These are phyloP conservation scores for Leishmania arabica DNA, from an alignment of 208 protist species.

Conservation along the genomic window DNA sequence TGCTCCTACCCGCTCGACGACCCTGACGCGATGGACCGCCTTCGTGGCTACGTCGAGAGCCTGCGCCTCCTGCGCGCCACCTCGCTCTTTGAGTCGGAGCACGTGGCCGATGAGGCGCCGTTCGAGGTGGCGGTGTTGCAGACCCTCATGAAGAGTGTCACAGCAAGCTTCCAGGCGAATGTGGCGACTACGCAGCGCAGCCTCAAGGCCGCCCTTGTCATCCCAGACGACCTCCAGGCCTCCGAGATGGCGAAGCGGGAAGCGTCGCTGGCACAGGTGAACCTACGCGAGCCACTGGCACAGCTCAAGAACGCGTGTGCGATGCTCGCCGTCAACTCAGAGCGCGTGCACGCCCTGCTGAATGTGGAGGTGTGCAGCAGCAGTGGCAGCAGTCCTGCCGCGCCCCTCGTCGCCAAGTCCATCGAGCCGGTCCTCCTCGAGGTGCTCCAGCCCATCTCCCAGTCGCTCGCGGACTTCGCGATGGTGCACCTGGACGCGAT, in stretches of 20 bases:
- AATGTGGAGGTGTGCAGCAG: slow-evolving; percentile 9
- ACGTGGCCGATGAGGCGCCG: slow-evolving; percentile 26
- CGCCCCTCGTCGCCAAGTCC: slow-evolving; percentile 54
- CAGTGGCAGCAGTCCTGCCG: slow-evolving; percentile 18
- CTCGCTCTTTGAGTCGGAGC: slow-evolving; percentile 46
- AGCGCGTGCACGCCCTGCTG: slow-evolving; percentile 41
- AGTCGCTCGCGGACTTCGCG: slow-evolving; percentile 45
- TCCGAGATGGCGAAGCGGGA: slow-evolving; percentile 37
- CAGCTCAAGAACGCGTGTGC: slow-evolving; percentile 84
- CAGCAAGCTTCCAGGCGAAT: slow-evolving; percentile 48
- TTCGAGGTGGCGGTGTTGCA: slow-evolving; percentile 68
- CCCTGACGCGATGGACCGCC: slow-evolving; percentile 77
- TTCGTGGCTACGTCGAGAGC: slow-evolving; percentile 70
- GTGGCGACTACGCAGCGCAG: slow-evolving; percentile 55
- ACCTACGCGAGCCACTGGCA: slow-evolving; percentile 69
- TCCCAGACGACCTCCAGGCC: slow-evolving; percentile 42
- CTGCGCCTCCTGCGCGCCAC: slow-evolving; percentile 83
- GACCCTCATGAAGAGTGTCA: slow-evolving; percentile 69
- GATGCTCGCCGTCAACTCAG: slow-evolving; percentile 58
- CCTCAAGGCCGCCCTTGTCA: slow-evolving; percentile 45
- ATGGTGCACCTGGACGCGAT: slow-evolving; percentile 43
- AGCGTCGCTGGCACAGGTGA: slow-evolving; percentile 37
- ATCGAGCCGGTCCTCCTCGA: slow-evolving; percentile 81
- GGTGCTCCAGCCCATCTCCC: slow-evolving; percentile 46
- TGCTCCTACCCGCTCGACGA: slow-evolving; percentile 70